A percentile compares a stretch with the other conserved stretches of the same genome.
These are phyloP conservation scores for Suhomyces maxii DNA, from an alignment of 1,139 yeast genomes.

Conservation along the genomic window DNA sequence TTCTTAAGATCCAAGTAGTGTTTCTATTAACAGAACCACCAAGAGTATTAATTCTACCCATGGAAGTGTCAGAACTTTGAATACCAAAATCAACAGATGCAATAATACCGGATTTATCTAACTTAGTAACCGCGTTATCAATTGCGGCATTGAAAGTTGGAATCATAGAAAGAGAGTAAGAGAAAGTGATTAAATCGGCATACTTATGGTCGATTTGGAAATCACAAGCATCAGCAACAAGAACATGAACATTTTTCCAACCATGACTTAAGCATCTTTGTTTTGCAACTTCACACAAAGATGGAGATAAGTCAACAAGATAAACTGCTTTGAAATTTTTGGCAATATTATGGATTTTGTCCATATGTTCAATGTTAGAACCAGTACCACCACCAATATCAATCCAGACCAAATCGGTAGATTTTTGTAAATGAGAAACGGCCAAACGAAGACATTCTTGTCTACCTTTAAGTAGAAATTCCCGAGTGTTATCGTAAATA, in stretches of 20 bases:
- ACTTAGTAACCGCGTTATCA: slow-evolving; percentile 59
- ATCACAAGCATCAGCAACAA: slow-evolving; percentile 75
- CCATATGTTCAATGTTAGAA: slow-evolving; percentile 75
- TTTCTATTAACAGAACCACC: slow-evolving; percentile 74
- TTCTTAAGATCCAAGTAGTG: slow-evolving; percentile 73
- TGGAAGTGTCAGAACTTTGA: slow-evolving; percentile 61
- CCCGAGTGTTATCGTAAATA: slow-evolving; percentile 70
- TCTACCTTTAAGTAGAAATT: slow-evolving; percentile 66
- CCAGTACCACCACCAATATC: slow-evolving; percentile 91
- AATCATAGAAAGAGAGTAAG: slow-evolving; percentile 82
- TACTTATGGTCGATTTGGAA: slow-evolving; percentile 49
- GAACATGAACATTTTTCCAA: slow-evolving; percentile 66
- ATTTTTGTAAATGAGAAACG: slow-evolving; percentile 49
- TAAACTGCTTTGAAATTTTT: slow-evolving; percentile 62
- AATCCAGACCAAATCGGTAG: slow-evolving; percentile 64
- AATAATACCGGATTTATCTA: slow-evolving; percentile 58
- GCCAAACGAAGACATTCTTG: slow-evolving; percentile 63
- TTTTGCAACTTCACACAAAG: slow-evolving; percentile 70
- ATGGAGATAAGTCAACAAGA: slow-evolving; percentile 74
- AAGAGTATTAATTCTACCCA: slow-evolving; percentile 71
- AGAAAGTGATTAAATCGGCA: slow-evolving; percentile 69
- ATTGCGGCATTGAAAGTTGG: slow-evolving; percentile 81
- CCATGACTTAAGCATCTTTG: slow-evolving; percentile 52
- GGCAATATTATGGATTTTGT: slow-evolving; percentile 50
- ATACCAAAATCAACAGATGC: slow-evolving; percentile 82